Evolutionary conservation across 2,329 filamentous ascomycete genomes (phyloP).

Genomic region (Tolypocladium sp.): DNA sequence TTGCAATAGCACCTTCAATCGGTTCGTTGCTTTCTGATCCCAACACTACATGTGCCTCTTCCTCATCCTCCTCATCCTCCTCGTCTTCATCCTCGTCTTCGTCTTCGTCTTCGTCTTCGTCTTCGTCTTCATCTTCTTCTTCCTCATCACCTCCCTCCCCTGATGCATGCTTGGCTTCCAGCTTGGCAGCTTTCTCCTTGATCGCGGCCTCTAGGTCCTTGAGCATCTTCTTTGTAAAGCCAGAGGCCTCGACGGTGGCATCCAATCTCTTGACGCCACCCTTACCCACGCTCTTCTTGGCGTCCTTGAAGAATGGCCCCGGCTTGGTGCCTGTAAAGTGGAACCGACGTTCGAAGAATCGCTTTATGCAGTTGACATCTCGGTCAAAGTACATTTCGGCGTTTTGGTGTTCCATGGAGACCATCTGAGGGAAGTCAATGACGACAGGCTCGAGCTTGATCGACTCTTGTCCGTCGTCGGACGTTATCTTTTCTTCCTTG

Average conservation of each 20-base stretch:
- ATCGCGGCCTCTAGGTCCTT: conserved; percentile 91
- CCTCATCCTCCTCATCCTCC: conserved; percentile 8
- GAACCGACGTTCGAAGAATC: conserved; percentile 84
- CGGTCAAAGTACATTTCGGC: conserved; percentile 97
- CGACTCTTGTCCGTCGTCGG: conserved; percentile 29
- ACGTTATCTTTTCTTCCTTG: conserved; percentile 54
- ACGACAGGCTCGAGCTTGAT: conserved; percentile 65
- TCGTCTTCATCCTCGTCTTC: conserved; percentile 13
- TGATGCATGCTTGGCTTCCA: conserved; percentile 22
- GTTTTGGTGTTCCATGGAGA: conserved; percentile 88
- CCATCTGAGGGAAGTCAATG: conserved; percentile 98
- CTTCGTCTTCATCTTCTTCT: conserved; percentile 19
- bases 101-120: conserved; percentile 16
- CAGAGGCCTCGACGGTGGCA: conserved; percentile 81
- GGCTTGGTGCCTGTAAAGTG: conserved; percentile 74
- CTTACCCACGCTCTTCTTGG: conserved; percentile 62
- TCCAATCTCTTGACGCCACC: conserved; percentile 65
- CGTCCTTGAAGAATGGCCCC: conserved; percentile 79
- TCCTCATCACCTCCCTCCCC: conserved; percentile 15
- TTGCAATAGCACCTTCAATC: not conserved
- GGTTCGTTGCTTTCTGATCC: not conserved
- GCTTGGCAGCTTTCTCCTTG: conserved; percentile 56
- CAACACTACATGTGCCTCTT: not conserved
- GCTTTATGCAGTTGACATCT: conserved; percentile 90
- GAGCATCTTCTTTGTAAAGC: conserved; percentile 94